phyloP scores from a whole-genome alignment of 1,284 basidiomycete species.

The Coniophora puteana region DNA sequence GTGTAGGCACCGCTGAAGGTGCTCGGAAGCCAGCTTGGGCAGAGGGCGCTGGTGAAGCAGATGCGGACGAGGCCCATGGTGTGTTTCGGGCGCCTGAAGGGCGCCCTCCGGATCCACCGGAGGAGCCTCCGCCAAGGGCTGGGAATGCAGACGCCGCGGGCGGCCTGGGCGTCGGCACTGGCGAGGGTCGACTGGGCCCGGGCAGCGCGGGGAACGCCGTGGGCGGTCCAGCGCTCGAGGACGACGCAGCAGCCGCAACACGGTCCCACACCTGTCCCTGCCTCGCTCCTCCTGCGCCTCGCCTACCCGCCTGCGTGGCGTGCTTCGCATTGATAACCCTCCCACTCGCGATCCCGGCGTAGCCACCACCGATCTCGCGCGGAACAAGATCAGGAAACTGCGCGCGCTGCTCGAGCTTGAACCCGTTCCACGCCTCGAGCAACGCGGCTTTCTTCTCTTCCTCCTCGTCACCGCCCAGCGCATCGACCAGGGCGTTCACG shows the following conservation, averaged over 20 bases:
- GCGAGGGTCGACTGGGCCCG: constrained; percentile 36
- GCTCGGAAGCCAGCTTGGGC: constrained; percentile 10
- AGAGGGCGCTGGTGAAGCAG: too few relatives aligned
- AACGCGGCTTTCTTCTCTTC: constrained; percentile 82
- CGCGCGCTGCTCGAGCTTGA: constrained; percentile 82
- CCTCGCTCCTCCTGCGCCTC: too few relatives aligned
- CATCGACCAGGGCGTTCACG: constrained; percentile 74
- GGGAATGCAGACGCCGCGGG: constrained; percentile 23
- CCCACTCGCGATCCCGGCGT: constrained; percentile 76
- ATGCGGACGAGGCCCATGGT: constrained; percentile 48
- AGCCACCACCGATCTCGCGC: constrained; percentile 56
- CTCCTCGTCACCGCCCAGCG: constrained; percentile 83
- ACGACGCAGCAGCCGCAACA: constrained; percentile 80
- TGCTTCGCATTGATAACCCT: constrained; percentile 83
- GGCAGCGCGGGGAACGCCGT: too few relatives aligned
- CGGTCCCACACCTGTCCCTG: constrained; percentile 86
- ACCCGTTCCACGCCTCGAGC: constrained; percentile 76
- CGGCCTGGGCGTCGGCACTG: constrained; percentile 20
- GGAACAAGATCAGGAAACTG: constrained; percentile 81
- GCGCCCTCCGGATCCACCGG: constrained; percentile 10
- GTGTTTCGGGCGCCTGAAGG: constrained; percentile 49
- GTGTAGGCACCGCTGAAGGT: constrained; percentile 11
- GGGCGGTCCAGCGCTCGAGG: too few relatives aligned
- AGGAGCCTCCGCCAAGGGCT: constrained; percentile 12
- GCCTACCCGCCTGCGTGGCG: constrained; percentile 58